These are phyloP conservation scores for Pseudogymnoascus sp. DNA, from an alignment of 2,329 filamentous ascomycete species.

Conservation along the genomic window DNA sequence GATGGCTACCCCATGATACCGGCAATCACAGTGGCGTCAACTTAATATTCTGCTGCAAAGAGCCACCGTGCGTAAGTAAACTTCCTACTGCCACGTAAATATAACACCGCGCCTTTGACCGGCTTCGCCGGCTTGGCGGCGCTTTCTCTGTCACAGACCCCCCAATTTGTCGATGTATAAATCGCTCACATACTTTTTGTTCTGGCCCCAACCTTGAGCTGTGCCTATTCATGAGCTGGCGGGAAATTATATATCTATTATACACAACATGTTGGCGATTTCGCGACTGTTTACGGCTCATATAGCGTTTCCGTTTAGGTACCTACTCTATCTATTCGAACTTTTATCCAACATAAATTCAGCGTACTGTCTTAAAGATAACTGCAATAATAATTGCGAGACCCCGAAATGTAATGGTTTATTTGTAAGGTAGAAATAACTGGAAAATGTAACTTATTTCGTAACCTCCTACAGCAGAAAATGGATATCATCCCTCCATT, in stretches of 20 bases:
- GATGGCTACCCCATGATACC: not conserved
- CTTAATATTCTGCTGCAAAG: too few relatives aligned
- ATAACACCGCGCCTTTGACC: too few relatives aligned
- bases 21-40: not conserved
- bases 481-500: not conserved
- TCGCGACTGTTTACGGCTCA: not conserved
- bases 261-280: not conserved
- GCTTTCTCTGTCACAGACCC: too few relatives aligned
- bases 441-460: not conserved
- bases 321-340: not conserved
- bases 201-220: too few relatives aligned
- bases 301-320: not conserved
- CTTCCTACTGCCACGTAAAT: too few relatives aligned
- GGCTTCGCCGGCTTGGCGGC: too few relatives aligned
- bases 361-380: not conserved
- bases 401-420: not conserved
- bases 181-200: too few relatives aligned
- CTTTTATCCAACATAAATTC: not conserved
- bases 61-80: too few relatives aligned
- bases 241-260: not conserved
- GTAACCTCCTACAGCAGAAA: not conserved
- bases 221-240: too few relatives aligned
- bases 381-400: not conserved
- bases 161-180: too few relatives aligned
- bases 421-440: not conserved